Evolutionary conservation across 257 asterid species (phyloP).

Genomic region (Datura wrightii): DNA sequence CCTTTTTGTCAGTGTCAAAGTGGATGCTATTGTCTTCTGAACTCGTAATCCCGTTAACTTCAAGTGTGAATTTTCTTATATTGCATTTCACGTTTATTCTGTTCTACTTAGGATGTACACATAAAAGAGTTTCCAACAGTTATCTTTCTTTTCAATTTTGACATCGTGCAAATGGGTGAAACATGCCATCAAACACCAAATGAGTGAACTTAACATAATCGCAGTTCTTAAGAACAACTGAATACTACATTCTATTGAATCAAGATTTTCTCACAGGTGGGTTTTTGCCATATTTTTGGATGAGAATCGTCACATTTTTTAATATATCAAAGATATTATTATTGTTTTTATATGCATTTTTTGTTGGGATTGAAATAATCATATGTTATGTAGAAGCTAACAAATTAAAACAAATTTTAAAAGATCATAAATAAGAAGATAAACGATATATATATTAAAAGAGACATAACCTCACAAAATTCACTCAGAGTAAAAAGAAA

Average conservation of each 20-base stretch:
- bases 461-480: no score
- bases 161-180: background rate
- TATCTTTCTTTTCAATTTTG: background rate
- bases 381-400: no score
- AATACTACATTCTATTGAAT: background rate
- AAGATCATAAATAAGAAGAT: no score
- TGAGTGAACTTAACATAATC: background rate
- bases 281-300: no score
- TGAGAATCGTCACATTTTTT: no score
- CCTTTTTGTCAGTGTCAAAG: background rate
- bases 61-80: background rate
- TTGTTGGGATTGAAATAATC: no score
- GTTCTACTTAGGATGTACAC: background rate
- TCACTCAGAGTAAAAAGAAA: no score
- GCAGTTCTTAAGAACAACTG: background rate
- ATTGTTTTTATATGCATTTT: no score
- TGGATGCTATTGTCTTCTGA: background rate
- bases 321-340: no score
- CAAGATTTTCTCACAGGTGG: background rate
- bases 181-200: background rate
- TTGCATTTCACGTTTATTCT: background rate
- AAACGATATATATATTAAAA: no score
- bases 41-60: background rate
- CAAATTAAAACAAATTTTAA: no score
- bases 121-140: no score